Base-by-base conservation (phyloP, 495 filamentous ascomycete genomes). In the Aspergillus leporis region DNA sequence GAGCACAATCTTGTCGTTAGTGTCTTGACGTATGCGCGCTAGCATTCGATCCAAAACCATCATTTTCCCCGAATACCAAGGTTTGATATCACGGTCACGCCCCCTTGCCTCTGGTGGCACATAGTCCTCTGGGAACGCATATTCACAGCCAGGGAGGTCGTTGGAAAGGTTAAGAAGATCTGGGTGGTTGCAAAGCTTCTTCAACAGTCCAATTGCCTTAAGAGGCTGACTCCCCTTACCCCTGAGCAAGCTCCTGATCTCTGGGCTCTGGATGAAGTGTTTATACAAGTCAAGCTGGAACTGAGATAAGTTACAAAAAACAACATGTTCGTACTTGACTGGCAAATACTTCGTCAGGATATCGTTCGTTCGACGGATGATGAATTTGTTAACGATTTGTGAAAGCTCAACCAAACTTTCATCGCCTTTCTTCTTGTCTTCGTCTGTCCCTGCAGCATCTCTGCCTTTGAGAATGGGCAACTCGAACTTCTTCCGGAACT, bases 11-110 rank as follows among this genome's bases (percentile, higher is more conserved):
- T 99, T 99, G 81, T 99, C 94, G 63, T 97, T 97, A 9, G 94
- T 97, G 65, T 98, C 93, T 65, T 91, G 85, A 14, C 92, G 91
- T 64, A 99, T 99, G 22, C 93, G 90, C 22, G 94, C 92, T 21
- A 99, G 87, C 94, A 99, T 99, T 53, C 94, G 88, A 71, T 97
- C 94, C 21, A 99, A 88, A 21, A 98, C 95, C 74, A 91, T 86
- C 93, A 99, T 97, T 71, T 99, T 99, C 46, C 94, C 94, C 0
- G 91, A 95, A 73, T 98, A 97, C 93, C 92, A 98, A 0, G 90
- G 83, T 68, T 94, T 96, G 61, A 98, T 78, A 56, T 99, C 94
- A 31, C 94, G 85, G 71, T 98, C 92, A 51, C 94, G 83, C 8
- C 94, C 93, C 41, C 94, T 82, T 2, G 87, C 78, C 59, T 98